Conservation (phyloP, 73 alveolate genomes). For the Paramecium primaurelia region DNA sequence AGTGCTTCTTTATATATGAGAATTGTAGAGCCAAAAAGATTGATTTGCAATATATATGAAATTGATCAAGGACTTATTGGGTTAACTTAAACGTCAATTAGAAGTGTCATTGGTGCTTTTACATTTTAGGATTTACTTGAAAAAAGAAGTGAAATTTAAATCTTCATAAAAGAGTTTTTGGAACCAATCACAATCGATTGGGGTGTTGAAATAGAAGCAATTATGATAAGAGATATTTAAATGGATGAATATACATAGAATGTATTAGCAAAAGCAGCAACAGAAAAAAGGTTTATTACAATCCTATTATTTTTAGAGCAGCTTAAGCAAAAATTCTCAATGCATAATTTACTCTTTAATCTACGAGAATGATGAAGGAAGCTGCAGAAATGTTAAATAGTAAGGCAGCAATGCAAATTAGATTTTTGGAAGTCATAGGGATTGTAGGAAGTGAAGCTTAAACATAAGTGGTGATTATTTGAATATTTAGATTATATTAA, state of each 20-base stretch:
- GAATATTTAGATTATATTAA: background rate
- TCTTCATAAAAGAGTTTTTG: background rate
- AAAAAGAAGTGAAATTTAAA: background rate
- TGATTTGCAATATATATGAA: background rate
- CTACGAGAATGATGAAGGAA: background rate
- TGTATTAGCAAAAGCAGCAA: background rate
- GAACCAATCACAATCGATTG: background rate
- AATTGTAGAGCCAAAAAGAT: background rate
- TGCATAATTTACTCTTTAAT: background rate
- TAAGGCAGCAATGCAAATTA: background rate
- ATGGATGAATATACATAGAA: background rate
- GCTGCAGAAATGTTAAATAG: background rate
- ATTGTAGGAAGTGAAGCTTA: background rate
- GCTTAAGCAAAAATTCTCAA: background rate
- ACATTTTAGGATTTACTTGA: background rate
- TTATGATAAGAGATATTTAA: background rate
- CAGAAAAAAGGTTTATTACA: background rate
- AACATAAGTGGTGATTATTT: background rate
- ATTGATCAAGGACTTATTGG: background rate
- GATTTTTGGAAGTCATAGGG: background rate
- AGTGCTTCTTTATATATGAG: background rate
- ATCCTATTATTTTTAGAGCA: background rate
- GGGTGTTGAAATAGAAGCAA: background rate
- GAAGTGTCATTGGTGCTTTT: background rate
- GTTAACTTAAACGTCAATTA: background rate